A percentile compares a stretch with the other conserved stretches of the same genome.
phyloP scores from a whole-genome alignment of 805 yeast genomes.

The Metschnikowia picachoensis region DNA sequence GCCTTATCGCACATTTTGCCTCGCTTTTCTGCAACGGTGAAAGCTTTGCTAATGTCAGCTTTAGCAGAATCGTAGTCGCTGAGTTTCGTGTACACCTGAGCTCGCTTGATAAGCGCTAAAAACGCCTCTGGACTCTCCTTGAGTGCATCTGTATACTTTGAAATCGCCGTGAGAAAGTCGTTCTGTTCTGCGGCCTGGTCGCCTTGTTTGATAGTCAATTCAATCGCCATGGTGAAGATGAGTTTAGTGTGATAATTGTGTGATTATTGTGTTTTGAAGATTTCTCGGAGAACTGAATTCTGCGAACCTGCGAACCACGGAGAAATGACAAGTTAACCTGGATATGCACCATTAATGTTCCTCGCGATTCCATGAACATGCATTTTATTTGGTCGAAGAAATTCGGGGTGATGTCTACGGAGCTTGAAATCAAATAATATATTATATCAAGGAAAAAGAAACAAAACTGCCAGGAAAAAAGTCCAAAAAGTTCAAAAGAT shows the following conservation, averaged over 20 bases:
- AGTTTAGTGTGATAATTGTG: no score
- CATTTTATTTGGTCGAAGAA: no score
- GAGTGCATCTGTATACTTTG: slow-evolving; percentile 36
- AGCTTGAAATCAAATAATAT: no score
- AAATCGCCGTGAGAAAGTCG: slow-evolving; percentile 44
- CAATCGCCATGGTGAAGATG: slow-evolving; percentile 33
- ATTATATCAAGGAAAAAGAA: no score
- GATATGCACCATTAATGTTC: no score
- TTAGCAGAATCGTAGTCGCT: slow-evolving; percentile 47
- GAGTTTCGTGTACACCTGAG: slow-evolving; percentile 47
- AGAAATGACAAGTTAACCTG: background rate
- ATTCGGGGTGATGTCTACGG: no score
- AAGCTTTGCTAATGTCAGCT: slow-evolving; percentile 43
- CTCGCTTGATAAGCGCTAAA: slow-evolving; percentile 44
- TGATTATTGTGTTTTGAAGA: no score
- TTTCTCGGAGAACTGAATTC: background rate
- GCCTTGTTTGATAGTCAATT: slow-evolving; percentile 32
- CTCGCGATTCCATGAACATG: background rate
- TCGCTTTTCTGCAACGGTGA: slow-evolving; percentile 40
- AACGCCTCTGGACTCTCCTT: slow-evolving; percentile 43
- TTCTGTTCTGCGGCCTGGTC: slow-evolving; percentile 27
- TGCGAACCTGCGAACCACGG: background rate
- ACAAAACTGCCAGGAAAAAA: no score
- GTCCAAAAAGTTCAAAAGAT: no score
- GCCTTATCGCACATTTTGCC: slow-evolving; percentile 48